Evolutionary conservation across 441 rosid species (phyloP).

Genomic region (Jatropha podagrica): DNA sequence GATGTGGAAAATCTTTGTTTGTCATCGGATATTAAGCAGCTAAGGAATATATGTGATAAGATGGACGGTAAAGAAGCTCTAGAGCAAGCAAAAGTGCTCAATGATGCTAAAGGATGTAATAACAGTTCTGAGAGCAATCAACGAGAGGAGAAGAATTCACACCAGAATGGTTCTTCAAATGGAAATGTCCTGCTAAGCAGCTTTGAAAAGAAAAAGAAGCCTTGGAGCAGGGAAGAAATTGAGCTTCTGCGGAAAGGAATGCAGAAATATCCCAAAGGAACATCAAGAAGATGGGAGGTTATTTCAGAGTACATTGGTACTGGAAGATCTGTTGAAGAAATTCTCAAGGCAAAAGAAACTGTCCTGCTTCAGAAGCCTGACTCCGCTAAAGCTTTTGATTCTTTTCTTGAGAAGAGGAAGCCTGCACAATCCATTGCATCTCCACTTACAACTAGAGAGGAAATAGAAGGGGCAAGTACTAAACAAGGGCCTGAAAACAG

Average conservation of each 20-base stretch:
- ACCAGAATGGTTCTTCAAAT: conserved; percentile 61
- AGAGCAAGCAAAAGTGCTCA: conserved; percentile 59
- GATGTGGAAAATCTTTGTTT: conserved; percentile 82
- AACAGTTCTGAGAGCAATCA: conserved; percentile 40
- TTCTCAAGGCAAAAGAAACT: conserved; percentile 90
- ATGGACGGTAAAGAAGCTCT: conserved; percentile 60
- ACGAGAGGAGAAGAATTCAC: conserved; percentile 39
- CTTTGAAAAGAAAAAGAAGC: conserved; percentile 66
- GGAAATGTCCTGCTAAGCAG: conserved; percentile 42
- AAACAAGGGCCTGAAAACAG: conserved; percentile 34
- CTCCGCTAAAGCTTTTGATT: conserved; percentile 83
- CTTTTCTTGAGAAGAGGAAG: conserved; percentile 96
- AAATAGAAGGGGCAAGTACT: conserved; percentile 38
- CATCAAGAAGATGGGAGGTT: conserved; percentile 97
- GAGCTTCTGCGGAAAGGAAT: conserved; percentile 92
- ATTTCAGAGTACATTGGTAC: conserved; percentile 89
- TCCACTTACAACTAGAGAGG: conserved; percentile 88
- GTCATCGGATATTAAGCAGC: conserved; percentile 60
- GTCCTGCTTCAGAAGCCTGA: conserved; percentile 98
- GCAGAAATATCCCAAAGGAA: conserved; percentile 87
- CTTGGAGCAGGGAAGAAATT: conserved; percentile 91
- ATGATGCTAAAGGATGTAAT: conserved; percentile 42
- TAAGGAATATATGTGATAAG: conserved; percentile 68
- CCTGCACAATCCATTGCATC: conserved; percentile 71
- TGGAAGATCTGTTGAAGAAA: conserved; percentile 91